These are phyloP conservation scores for Quillaja saponaria DNA, from an alignment of 306 rosid genomes.

Conservation along the genomic window DNA sequence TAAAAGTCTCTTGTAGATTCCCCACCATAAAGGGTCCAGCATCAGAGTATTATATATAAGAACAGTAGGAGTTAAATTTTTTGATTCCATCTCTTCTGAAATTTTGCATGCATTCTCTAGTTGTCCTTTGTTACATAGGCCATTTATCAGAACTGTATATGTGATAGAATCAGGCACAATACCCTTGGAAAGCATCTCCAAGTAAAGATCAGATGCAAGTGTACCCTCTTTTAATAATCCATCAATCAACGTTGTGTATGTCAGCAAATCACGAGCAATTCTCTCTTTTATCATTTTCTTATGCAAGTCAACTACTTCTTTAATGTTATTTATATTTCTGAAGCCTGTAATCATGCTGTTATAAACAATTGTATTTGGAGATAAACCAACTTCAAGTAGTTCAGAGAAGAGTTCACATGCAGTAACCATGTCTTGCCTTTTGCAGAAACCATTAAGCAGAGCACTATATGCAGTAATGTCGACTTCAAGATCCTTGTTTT, in stretches of 20 bases:
- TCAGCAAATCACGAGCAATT: constrained; percentile 57
- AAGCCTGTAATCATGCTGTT: constrained; percentile 71
- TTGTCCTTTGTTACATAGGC: constrained; percentile 63
- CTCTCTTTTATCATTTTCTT: constrained; percentile 62
- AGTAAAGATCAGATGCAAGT: constrained; percentile 62
- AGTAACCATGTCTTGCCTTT: constrained; percentile 64
- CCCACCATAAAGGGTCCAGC: constrained; percentile 72
- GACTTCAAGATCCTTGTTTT: constrained; percentile 55
- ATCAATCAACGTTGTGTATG: constrained; percentile 62
- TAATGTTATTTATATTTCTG: constrained; percentile 58
- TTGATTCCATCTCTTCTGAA: constrained; percentile 58
- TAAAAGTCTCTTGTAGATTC: constrained; percentile 65
- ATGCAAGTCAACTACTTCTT: constrained; percentile 55
- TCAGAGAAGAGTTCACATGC: constrained; percentile 58
- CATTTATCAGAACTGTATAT: constrained; percentile 52
- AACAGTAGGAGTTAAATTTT: constrained; percentile 48
- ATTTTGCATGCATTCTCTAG: constrained; percentile 59
- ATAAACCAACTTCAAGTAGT: constrained; percentile 63
- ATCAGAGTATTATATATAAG: constrained; percentile 63
- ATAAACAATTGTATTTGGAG: constrained; percentile 64
- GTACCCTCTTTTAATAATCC: constrained; percentile 61
- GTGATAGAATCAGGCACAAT: constrained; percentile 56
- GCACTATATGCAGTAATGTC: constrained; percentile 57
- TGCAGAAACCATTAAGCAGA: constrained; percentile 68
- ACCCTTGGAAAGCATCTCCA: constrained; percentile 73